A percentile compares a stretch with the other conserved stretches of the same genome.
Evolutionary conservation across 73 alveolate species (phyloP).

Genomic region (Paramecium octaurelia): DNA sequence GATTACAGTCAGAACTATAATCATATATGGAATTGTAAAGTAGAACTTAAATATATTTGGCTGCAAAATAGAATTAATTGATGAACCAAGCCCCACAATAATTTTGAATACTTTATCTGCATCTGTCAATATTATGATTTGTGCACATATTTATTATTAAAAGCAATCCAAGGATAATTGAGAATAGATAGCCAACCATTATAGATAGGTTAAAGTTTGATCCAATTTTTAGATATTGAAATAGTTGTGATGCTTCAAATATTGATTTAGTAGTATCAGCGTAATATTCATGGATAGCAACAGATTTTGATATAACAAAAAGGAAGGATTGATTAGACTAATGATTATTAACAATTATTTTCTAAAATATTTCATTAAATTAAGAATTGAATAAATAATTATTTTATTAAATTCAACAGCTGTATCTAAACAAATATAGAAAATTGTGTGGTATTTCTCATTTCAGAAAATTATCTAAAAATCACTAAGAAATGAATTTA

Average conservation of each 20-base stretch:
- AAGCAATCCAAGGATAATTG: neutral
- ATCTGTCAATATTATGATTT: neutral
- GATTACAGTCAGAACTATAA: neutral
- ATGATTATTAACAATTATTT: conserved; percentile 12
- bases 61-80: neutral
- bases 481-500: neutral
- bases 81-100: neutral
- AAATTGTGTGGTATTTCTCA: neutral
- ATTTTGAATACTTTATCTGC: neutral
- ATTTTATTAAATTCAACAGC: neutral
- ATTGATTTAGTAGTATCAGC: neutral
- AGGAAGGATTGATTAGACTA: conserved; percentile 28
- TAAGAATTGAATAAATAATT: neutral
- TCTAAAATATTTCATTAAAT: neutral
- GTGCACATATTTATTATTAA: neutral
- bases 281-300: neutral
- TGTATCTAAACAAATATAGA: neutral
- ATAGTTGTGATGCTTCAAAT: neutral
- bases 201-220: neutral
- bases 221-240: neutral
- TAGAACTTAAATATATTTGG: neutral
- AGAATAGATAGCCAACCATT: neutral
- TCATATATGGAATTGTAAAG: neutral
- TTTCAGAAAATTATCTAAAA: neutral
- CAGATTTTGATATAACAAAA: neutral